Evolutionary conservation across 805 yeast species (phyloP).

Genomic region (Ogataea pilisensis): DNA sequence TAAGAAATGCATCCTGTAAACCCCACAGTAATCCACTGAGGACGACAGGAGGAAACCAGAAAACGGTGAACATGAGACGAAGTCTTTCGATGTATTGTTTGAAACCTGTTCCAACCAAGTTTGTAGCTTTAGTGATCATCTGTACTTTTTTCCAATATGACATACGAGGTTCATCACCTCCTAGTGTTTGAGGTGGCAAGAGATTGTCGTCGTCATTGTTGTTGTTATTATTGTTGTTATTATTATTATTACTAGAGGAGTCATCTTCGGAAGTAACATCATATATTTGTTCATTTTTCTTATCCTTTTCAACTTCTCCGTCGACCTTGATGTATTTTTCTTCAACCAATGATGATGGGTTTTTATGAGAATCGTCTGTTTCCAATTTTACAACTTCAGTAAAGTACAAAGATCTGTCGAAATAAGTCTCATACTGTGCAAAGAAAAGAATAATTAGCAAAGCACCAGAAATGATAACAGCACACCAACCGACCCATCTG

Average conservation of each 20-base stretch:
- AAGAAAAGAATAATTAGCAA: constrained; percentile 51
- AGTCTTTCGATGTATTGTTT: constrained; percentile 59
- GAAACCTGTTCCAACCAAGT: constrained; percentile 59
- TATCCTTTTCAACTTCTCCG: background rate
- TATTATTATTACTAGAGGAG: background rate
- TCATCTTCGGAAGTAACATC: background rate
- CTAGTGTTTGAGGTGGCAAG: constrained; percentile 18
- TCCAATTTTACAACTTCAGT: constrained; percentile 25
- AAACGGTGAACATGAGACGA: constrained; percentile 47
- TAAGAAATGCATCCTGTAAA: constrained; percentile 68
- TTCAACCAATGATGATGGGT: too few relatives aligned
- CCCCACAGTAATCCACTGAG: constrained; percentile 77
- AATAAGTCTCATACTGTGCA: constrained; percentile 67
- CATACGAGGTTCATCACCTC: constrained; percentile 38
- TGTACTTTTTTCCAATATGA: constrained; percentile 45
- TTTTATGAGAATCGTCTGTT: too few relatives aligned
- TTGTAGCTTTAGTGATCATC: constrained; percentile 52
- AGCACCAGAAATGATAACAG: constrained; percentile 60
- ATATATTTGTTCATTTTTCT: background rate
- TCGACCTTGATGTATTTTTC: background rate
- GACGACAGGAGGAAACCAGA: constrained; percentile 60
- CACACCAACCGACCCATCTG: constrained; percentile 75
- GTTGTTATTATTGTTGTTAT: background rate
- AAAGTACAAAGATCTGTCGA: constrained; percentile 47
- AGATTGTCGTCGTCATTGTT: background rate